Conservation (phyloP, 2,329 filamentous ascomycete genomes). For the Colletotrichum kahawae region DNA sequence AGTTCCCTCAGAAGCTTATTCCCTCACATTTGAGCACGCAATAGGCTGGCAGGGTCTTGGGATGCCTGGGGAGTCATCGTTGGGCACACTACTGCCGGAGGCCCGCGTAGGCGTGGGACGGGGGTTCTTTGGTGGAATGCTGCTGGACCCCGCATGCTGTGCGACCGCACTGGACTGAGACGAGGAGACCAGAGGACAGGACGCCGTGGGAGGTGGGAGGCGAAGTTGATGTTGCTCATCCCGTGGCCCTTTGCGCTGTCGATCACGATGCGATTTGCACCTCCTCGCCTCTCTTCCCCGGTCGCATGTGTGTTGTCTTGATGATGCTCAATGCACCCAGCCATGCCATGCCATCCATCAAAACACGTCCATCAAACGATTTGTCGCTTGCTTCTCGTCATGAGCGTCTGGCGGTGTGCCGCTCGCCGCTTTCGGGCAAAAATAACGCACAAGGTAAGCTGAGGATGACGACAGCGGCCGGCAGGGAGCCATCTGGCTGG, state of each 20-base stretch:
- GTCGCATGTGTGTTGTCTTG: not conserved
- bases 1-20: constrained; percentile 10
- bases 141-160: not conserved
- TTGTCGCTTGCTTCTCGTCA: not conserved
- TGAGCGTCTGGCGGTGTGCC: constrained; percentile 1
- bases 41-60: not conserved
- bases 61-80: not conserved
- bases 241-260: not conserved
- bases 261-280: not conserved
- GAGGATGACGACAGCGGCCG: constrained; percentile 8
- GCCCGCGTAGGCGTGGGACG: not conserved
- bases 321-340: not conserved
- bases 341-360: not conserved
- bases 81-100: not conserved
- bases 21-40: constrained; percentile 10
- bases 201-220: not conserved
- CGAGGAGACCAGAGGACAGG: not conserved
- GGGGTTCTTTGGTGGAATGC: not conserved
- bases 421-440: not conserved
- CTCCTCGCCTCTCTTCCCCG: not conserved
- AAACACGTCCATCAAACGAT: not conserved
- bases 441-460: not conserved
- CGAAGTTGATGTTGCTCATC: not conserved
- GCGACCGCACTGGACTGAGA: not conserved
- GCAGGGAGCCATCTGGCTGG: not conserved